Percentiles rank a stretch among this genome's conserved stretches.
phyloP scores from a whole-genome alignment of 1,284 basidiomycete species.

The Naganishia albida region DNA sequence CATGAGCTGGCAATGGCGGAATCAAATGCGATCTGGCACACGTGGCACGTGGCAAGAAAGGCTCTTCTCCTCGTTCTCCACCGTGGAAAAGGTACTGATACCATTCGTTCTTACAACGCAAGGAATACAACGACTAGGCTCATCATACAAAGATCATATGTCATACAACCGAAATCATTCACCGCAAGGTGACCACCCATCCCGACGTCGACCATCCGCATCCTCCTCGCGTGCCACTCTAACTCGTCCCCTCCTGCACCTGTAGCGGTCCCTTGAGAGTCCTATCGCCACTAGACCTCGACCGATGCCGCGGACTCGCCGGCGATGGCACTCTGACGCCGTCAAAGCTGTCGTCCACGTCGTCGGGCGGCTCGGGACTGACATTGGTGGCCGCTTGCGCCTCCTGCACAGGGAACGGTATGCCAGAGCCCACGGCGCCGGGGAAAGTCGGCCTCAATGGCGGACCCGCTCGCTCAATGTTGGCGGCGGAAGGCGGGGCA shows the following conservation, averaged over 20 bases:
- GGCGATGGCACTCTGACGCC: neutral
- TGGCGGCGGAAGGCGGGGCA: neutral
- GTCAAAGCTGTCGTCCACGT: constrained; percentile 7
- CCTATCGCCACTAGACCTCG: constrained; percentile 10
- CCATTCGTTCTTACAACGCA: no score
- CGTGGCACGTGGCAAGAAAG: no score
- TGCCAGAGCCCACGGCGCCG: no score
- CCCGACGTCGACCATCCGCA: neutral
- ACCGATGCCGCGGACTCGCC: constrained; percentile 1
- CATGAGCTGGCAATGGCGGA: no score
- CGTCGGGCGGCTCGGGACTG: neutral
- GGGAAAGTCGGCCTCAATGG: constrained; percentile 7
- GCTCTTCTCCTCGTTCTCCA: no score
- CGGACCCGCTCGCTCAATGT: neutral
- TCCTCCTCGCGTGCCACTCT: neutral
- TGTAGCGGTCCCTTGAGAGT: neutral
- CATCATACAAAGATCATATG: no score
- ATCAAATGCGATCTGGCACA: no score
- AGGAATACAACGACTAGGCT: no score
- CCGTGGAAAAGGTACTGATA: no score
- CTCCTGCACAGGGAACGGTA: neutral
- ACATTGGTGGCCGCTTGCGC: neutral
- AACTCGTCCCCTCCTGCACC: neutral
- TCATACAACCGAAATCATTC: no score
- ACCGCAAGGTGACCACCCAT: neutral